phyloP scores from a whole-genome alignment of 495 filamentous ascomycete species.

The Haplographium delicatum region DNA sequence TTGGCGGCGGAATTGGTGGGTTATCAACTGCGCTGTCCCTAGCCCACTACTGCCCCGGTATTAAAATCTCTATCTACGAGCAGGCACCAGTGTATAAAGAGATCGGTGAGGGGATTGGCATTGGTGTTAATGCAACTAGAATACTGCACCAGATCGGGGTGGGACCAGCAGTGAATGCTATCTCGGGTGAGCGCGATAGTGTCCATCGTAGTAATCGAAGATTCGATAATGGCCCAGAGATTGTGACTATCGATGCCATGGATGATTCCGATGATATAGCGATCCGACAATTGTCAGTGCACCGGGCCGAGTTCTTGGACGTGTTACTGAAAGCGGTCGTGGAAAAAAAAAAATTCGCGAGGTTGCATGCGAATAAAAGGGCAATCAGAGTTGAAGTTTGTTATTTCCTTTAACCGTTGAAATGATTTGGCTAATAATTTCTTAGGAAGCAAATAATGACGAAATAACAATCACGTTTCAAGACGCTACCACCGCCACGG shows the following conservation, averaged over 20 bases:
- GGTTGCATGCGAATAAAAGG: background rate
- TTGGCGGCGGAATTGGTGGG: background rate
- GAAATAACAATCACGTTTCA: constrained; percentile 20
- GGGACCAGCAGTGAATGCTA: background rate
- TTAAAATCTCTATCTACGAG: background rate
- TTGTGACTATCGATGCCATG: constrained; percentile 1
- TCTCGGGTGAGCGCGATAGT: background rate
- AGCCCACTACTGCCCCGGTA: background rate
- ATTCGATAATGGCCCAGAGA: background rate
- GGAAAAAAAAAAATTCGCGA: background rate
- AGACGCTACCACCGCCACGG: constrained; percentile 25
- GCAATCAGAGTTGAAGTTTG: background rate
- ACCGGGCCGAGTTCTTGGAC: background rate
- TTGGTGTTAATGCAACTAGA: background rate
- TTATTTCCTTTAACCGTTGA: background rate
- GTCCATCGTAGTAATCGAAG: background rate
- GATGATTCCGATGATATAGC: background rate
- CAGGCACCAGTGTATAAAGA: background rate
- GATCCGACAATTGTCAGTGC: background rate
- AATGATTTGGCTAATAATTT: too few species aligned
- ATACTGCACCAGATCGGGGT: background rate
- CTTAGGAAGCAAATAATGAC: background rate
- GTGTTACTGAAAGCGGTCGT: background rate
- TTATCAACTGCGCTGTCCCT: background rate
- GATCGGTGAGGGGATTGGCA: background rate